Base-by-base conservation (phyloP, 441 rosid genomes). In the Erodium trifolium region DNA sequence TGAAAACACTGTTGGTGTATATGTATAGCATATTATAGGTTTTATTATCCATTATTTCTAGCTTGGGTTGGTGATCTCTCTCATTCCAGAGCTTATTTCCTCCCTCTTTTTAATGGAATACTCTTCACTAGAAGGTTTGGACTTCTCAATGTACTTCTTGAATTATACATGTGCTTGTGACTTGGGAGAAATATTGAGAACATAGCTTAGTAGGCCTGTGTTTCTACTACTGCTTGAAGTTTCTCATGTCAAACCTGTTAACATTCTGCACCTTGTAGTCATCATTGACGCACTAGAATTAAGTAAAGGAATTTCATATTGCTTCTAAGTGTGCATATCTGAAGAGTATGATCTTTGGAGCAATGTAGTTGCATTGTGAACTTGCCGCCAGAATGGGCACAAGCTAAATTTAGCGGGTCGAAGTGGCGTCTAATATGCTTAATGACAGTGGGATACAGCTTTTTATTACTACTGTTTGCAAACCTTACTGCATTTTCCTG, bases 401-500 rank as follows among this genome's bases (percentile, higher is more conserved):
- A 19, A 59, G 13, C 63, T 12, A 11, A 45, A 14, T 45, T 45
- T 45, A 45, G 13, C 9, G 5, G 9, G 63, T 18, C 17, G 63
- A 59, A 17, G 63, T 19, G 13, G 18, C 11, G 27, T 59, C 31
- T 59, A 59, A 59, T 10, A 45, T 23, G 63, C 13, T 27, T 59
- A 10, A 59, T 19, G 63, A 59, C 63, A 59, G 18, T 23, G 17
- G 31, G 31, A 59, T 59, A 19, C 37, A 69, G 10, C 66, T 35
- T 31, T 45, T 14, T 7, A 4, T 41, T 66, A 34, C 41, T 51
- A 2, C 64, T 68, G 51, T 45, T 11, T 12, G 14, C 62, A 29
- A 29, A 51, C 17, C 29, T 73, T 66, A 3, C 13, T 62, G 62
- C 51, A 23, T 60, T 70, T 59, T 72, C 63, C 18, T 49, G 9